Evolutionary conservation across 179 eudicot genomes (phyloP).

Genomic region (Beta macrorhiza): DNA sequence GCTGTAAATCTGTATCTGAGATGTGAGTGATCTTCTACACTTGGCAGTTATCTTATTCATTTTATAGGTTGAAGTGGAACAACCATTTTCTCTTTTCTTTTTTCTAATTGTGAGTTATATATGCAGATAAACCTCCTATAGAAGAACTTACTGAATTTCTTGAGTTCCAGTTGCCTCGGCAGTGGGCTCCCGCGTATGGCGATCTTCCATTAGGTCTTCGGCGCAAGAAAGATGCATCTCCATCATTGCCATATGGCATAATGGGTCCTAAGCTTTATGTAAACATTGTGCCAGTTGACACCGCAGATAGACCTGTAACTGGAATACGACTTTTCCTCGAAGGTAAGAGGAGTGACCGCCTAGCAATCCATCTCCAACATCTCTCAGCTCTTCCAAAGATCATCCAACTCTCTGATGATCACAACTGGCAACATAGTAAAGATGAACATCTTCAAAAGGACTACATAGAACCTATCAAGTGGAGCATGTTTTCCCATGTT

Average conservation of each 20-base stretch:
- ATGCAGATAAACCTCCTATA: slow-evolving; percentile 87
- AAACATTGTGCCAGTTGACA: slow-evolving; percentile 70
- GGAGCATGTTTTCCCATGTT: slow-evolving; percentile 90
- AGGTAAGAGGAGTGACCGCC: slow-evolving; percentile 77
- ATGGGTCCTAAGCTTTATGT: slow-evolving; percentile 91
- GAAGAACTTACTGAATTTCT: slow-evolving; percentile 87
- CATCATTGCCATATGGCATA: slow-evolving; percentile 76
- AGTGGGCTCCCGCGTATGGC: slow-evolving; percentile 91
- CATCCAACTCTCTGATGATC: slow-evolving; percentile 64
- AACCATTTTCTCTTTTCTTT: background rate
- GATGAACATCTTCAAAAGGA: slow-evolving; percentile 47
- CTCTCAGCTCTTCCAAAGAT: slow-evolving; percentile 67
- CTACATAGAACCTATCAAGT: slow-evolving; percentile 73
- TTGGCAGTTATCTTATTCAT: background rate
- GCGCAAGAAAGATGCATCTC: slow-evolving; percentile 66
- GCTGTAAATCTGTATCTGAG: slow-evolving; percentile 91
- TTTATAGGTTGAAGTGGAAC: background rate
- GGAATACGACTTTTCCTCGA: slow-evolving; percentile 85
- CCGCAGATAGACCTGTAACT: slow-evolving; percentile 76
- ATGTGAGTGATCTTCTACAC: slow-evolving; percentile 53
- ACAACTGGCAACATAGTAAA: slow-evolving; percentile 33
- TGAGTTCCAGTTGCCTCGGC: slow-evolving; percentile 91
- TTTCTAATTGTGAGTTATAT: slow-evolving; percentile 13
- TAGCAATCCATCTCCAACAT: slow-evolving; percentile 90
- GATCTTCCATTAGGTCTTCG: slow-evolving; percentile 85